Base-by-base conservation (phyloP, 495 filamentous ascomycete genomes). In the Jackrogersella multiformis region DNA sequence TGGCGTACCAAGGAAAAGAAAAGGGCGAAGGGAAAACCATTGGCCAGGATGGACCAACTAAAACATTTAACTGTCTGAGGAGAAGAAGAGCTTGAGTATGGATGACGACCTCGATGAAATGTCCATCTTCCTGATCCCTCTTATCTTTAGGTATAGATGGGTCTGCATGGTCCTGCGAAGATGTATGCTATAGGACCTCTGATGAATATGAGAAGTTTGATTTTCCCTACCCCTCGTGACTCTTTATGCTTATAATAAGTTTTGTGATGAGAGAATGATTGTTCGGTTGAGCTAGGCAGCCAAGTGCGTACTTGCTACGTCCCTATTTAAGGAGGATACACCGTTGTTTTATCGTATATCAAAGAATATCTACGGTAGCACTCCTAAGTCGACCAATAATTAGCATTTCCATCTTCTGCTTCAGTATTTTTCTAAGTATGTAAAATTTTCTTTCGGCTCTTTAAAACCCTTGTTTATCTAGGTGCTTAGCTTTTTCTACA, bases 1-100 rank as follows among this genome's bases (percentile, higher is more conserved):
- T 18, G 49, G 49, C 49, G 49, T 53, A 36, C 20, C 18, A n/a
- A 24, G 24, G n/a, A 49, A 49, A 49, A 30, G 26, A n/a, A n/a
- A n/a, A 48, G 15, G 44, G 48, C n/a, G 10, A 18, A 52, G 32
- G 28, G 12, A 36, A 53, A 53, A 28, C n/a, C n/a, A n/a, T n/a
- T n/a, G 10, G 32, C 35, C 9, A 13, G 35, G 18, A 36, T 38
- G 30, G 49, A 38, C 13, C 46, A 21, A 51, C 24, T 34, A 20
- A 32, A 18, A 18, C 24, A 51, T 51, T 51, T 7, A 12, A 51
- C 46, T 51, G 20, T 10, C 3, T 42, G 44, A 46, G 44, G n/a
- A n/a, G n/a, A 23, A 46, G 7, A 15, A 16, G 42, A 34, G 26
- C 28, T 32, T 51, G 46, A 34, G 46, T 9, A 21, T 30, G 26